These are phyloP conservation scores for Yamadazyma epiphylla DNA, from an alignment of 1,139 yeast genomes.

Conservation along the genomic window DNA sequence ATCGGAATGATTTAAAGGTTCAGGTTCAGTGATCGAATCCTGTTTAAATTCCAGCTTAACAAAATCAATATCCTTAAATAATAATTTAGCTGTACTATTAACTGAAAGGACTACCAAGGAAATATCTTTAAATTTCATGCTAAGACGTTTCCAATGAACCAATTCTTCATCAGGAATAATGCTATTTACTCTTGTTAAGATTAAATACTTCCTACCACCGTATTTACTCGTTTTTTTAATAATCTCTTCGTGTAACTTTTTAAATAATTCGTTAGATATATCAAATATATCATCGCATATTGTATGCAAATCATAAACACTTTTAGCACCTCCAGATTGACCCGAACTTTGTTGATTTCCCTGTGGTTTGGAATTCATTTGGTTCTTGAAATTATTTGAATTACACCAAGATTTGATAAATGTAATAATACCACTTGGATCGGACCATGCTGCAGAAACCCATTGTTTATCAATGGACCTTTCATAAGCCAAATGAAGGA, in stretches of 20 bases:
- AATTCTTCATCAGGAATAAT: slow-evolving; percentile 77
- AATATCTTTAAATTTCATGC: slow-evolving; percentile 55
- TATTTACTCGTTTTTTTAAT: slow-evolving; percentile 27
- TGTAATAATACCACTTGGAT: slow-evolving; percentile 68
- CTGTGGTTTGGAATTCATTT: slow-evolving; percentile 7
- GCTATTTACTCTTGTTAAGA: slow-evolving; percentile 65
- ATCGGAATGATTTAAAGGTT: background rate
- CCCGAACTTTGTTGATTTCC: slow-evolving; percentile 4
- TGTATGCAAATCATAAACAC: slow-evolving; percentile 25
- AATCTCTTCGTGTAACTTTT: slow-evolving; percentile 30
- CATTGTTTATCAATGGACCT: slow-evolving; percentile 77
- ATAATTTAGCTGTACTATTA: slow-evolving; percentile 55
- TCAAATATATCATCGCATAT: slow-evolving; percentile 41
- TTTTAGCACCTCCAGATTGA: slow-evolving; percentile 9
- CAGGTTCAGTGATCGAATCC: background rate
- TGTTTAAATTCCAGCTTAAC: background rate
- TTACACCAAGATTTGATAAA: slow-evolving; percentile 67
- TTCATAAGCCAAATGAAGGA: slow-evolving; percentile 82
- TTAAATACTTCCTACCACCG: slow-evolving; percentile 58
- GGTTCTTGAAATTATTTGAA: slow-evolving; percentile 1
- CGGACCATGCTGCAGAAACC: slow-evolving; percentile 89
- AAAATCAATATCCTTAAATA: slow-evolving; percentile 25
- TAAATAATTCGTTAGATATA: slow-evolving; percentile 35
- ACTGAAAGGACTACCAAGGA: slow-evolving; percentile 74
- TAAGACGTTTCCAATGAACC: slow-evolving; percentile 70